phyloP scores from a whole-genome alignment of 2,329 filamentous ascomycete species.

The Berkeleyomyces rouxiae region DNA sequence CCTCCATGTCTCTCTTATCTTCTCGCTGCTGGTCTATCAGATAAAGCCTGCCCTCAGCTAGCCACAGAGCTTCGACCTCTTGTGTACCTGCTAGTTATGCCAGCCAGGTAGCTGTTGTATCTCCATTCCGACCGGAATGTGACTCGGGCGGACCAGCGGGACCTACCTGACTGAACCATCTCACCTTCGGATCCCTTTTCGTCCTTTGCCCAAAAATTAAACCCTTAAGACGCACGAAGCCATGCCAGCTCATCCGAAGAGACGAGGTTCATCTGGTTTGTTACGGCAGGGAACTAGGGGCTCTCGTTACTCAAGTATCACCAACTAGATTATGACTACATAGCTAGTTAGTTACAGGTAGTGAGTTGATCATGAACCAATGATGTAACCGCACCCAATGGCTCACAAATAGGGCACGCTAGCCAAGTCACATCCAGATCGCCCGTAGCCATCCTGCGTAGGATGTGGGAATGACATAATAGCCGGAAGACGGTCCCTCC shows the following conservation, averaged over 20 bases:
- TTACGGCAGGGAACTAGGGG: not conserved
- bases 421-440: too few species aligned
- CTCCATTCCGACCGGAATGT: not conserved
- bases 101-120: not conserved
- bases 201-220: not conserved
- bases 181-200: not conserved
- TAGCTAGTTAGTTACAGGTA: too few species aligned
- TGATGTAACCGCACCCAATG: not conserved
- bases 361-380: not conserved
- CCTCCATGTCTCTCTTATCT: not conserved
- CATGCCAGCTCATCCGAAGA: not conserved
- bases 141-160: not conserved
- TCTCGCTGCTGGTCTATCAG: not conserved
- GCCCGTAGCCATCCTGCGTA: too few species aligned
- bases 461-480: too few species aligned
- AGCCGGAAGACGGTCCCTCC: too few species aligned
- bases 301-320: too few species aligned
- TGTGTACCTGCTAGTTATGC: not conserved
- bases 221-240: not conserved
- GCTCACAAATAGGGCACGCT: not conserved
- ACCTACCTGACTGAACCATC: not conserved
- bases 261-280: not conserved
- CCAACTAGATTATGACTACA: too few species aligned
- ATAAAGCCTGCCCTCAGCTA: not conserved
- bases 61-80: not conserved